A percentile compares a stretch with the other conserved stretches of the same genome.
These are phyloP conservation scores for Hymenoscyphus linearis DNA, from an alignment of 2,329 filamentous ascomycete genomes.

Conservation along the genomic window DNA sequence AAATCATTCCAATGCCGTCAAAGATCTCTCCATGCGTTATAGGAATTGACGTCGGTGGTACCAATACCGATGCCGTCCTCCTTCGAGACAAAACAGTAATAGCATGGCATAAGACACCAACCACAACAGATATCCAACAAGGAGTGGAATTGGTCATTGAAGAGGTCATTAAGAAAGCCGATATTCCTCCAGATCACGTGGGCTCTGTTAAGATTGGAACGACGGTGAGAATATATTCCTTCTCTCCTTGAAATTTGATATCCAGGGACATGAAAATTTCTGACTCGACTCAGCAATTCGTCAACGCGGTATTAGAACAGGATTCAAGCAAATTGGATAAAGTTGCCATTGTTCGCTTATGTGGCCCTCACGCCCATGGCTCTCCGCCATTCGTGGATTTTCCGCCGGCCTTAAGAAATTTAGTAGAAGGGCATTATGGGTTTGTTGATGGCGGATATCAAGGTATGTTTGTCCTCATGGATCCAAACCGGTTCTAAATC, in stretches of 20 bases:
- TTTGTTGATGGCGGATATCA: constrained; percentile 40
- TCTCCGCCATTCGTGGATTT: constrained; percentile 44
- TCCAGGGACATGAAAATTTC: not conserved
- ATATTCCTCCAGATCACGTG: constrained; percentile 14
- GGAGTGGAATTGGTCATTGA: constrained; percentile 22
- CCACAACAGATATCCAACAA: constrained; percentile 23
- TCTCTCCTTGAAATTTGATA: not conserved
- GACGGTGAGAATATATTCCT: constrained; percentile 48
- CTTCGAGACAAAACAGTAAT: constrained; percentile 18
- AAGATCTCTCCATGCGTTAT: constrained; percentile 25
- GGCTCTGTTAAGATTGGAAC: constrained; percentile 25
- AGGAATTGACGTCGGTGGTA: constrained; percentile 48
- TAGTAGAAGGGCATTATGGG: constrained; percentile 41
- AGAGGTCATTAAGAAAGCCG: constrained; percentile 17
- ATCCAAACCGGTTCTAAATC: too few relatives aligned
- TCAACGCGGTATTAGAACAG: constrained; percentile 1
- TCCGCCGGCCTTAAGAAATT: constrained; percentile 37
- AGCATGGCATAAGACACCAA: constrained; percentile 23
- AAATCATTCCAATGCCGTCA: constrained; percentile 16
- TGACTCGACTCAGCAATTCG: constrained; percentile 33
- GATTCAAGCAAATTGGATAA: constrained; percentile 32
- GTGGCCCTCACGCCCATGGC: constrained; percentile 43
- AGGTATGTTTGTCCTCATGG: not conserved
- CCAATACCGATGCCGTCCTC: constrained; percentile 28
- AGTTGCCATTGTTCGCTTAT: constrained; percentile 42